Conservation (phyloP, 192 early-diverging fungal genomes). For the Linnemannia schmuckeri region DNA sequence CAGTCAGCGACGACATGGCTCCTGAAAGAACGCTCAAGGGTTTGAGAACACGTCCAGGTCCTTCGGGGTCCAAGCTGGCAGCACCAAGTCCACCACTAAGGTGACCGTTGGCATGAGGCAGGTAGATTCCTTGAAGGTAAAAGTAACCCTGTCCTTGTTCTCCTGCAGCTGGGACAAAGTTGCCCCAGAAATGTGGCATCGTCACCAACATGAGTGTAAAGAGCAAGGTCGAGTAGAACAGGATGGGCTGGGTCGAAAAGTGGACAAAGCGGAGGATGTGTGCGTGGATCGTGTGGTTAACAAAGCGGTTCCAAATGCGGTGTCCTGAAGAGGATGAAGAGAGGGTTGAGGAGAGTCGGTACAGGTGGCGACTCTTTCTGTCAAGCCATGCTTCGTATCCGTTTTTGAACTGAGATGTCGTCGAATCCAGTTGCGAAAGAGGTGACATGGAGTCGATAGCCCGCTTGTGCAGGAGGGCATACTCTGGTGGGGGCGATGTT, state of each 20-base stretch:
- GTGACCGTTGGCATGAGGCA: conserved; percentile 40
- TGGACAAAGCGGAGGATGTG: conserved; percentile 52
- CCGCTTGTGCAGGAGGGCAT: not conserved
- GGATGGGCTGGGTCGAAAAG: conserved; percentile 45
- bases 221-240: conserved; percentile 46
- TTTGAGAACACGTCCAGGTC: conserved; percentile 20
- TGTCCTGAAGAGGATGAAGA: conserved; percentile 20
- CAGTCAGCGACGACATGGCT: conserved; percentile 39
- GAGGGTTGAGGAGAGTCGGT: conserved; percentile 45
- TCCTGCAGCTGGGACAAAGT: conserved; percentile 48
- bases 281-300: conserved; percentile 53
- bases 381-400: conserved; percentile 54
- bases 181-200: conserved; percentile 39
- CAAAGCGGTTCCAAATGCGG: conserved; percentile 43
- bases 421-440: not conserved
- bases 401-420: conserved; percentile 29
- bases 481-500: conserved; percentile 41
- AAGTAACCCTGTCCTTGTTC: conserved; percentile 51
- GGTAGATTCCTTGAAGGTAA: conserved; percentile 49
- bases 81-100: conserved; percentile 30
- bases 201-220: conserved; percentile 55
- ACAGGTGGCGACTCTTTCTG: conserved; percentile 40
- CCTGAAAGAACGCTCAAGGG: conserved; percentile 31
- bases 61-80: conserved; percentile 40
- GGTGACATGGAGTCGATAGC: not conserved